Conservation (phyloP, 1,284 basidiomycete species). For the Phellinidium pouzarii region DNA sequence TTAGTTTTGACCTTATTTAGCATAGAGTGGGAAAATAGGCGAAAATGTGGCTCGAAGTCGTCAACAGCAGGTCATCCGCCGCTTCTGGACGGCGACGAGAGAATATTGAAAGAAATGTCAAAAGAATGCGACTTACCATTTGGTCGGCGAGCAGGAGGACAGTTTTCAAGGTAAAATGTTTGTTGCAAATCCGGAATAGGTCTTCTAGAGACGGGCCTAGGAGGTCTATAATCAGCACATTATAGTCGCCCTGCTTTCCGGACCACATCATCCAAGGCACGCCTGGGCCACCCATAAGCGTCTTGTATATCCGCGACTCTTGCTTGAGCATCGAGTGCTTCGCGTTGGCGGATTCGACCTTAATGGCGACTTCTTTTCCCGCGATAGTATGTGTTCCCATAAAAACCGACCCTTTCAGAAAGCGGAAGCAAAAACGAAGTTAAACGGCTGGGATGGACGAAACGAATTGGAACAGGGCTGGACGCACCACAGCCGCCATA, state of each 20-base stretch:
- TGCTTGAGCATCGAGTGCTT: slow-evolving; percentile 84
- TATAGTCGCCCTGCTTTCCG: slow-evolving; percentile 91
- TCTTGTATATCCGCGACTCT: slow-evolving; percentile 89
- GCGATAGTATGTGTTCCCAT: slow-evolving; percentile 93
- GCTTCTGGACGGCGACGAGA: background rate
- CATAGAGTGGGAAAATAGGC: background rate
- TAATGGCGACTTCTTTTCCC: slow-evolving; percentile 95
- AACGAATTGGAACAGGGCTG: slow-evolving; percentile 1
- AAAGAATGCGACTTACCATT: slow-evolving; percentile 50
- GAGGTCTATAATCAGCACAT: slow-evolving; percentile 95
- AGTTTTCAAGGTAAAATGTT: slow-evolving; percentile 89
- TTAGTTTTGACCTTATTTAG: slow-evolving; percentile 2
- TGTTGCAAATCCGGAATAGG: slow-evolving; percentile 92
- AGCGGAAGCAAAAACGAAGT: slow-evolving; percentile 15
- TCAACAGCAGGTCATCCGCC: background rate
- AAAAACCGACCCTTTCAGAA: slow-evolving; percentile 93
- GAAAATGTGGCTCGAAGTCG: slow-evolving; percentile 1
- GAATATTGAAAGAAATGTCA: background rate
- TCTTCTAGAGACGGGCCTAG: slow-evolving; percentile 92
- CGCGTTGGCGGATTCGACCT: slow-evolving; percentile 84
- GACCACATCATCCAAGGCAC: slow-evolving; percentile 96
- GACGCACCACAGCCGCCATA: slow-evolving; percentile 85
- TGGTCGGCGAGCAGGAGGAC: slow-evolving; percentile 90
- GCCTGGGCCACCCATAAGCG: slow-evolving; percentile 87
- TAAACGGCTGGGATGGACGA: slow-evolving; percentile 9